Evolutionary conservation across 1,139 yeast genomes (phyloP).

Genomic region (Protomyces inundatus): DNA sequence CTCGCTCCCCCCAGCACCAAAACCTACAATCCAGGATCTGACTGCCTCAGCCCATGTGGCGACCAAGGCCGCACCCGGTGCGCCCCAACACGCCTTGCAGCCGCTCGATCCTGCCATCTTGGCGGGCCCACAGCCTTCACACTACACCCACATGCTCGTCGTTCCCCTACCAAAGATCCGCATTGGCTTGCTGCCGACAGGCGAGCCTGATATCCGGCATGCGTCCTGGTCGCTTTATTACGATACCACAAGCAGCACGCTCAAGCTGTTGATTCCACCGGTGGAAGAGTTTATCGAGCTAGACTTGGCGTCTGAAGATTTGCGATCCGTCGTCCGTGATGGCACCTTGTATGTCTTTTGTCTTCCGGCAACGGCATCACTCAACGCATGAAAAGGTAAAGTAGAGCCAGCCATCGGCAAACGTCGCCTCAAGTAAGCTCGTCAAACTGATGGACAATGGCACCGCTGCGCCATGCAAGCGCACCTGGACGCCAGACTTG

Average conservation of each 20-base stretch:
- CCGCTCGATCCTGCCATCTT: not conserved
- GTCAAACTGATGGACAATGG: not conserved
- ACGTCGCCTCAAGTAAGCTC: slow-evolving; percentile 2
- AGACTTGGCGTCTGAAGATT: not conserved
- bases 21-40: too few relatives aligned
- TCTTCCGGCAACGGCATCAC: not conserved
- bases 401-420: slow-evolving; percentile 22
- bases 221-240: slow-evolving; percentile 15
- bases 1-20: too few relatives aligned
- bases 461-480: slow-evolving; percentile 2
- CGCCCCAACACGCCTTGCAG: not conserved
- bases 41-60: too few relatives aligned
- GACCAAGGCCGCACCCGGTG: not conserved
- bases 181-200: not conserved
- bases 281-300: not conserved
- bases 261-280: slow-evolving; percentile 5
- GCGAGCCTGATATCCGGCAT: not conserved
- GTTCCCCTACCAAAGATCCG: not conserved
- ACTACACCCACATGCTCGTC: slow-evolving; percentile 4
- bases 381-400: not conserved
- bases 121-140: slow-evolving; percentile 7
- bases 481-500: not conserved
- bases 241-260: not conserved
- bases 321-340: not conserved
- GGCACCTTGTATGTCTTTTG: not conserved